Evolutionary conservation across 2,329 filamentous ascomycete species (phyloP), one percentile per base, ranked within the genome.

Genomic region (Trichoderma guizhouense): DNA sequence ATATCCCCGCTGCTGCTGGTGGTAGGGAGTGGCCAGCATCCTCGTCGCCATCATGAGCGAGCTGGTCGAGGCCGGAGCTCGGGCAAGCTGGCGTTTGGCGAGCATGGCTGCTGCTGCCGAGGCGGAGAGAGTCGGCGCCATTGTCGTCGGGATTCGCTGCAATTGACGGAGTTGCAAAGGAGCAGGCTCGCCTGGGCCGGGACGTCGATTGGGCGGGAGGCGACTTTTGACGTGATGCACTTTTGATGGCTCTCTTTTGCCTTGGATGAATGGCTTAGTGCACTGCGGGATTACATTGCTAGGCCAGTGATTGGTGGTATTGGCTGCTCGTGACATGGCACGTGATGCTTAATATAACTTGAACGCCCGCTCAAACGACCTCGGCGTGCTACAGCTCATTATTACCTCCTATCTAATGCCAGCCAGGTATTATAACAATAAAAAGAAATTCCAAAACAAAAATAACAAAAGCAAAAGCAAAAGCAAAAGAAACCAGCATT

Each of bases 1-100:
- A 76, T 90, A 90, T 74, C 79, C 78, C 74, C 84, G 79, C 74
- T 76, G 79, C 74, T 76, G 78, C 74, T 76, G 78, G 73, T 80
- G 79, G 28, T 71, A 58, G 18, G 62, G 63, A n/a, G 63, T 32
- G 57, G 55, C 68, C 68, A 71, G 39, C 32, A 67, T 66, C 62
- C 68, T 72, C 62, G 72, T 71, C 62, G 72, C 72, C 69, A 72
- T 55, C 57, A 60, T 55, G 69, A 74, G 70, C 71, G 73, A 72
- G 74, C 73, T 72, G 75, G 74, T 51, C 32, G 75, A 71, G 55
- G 73, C 74, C 72, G 75, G 73, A 57, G 73, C 75, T 76, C 71
- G 75, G 76, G 75, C 74, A 71, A 82, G 77, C 77, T 81, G 80
- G 74, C 80, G 79, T 74, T 79, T 79, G 75, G 78, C 79, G 71